Percentiles rank a stretch among this genome's conserved stretches.
Conservation (phyloP, 2,329 filamentous ascomycete species). For the Ascochyta koolunga region DNA sequence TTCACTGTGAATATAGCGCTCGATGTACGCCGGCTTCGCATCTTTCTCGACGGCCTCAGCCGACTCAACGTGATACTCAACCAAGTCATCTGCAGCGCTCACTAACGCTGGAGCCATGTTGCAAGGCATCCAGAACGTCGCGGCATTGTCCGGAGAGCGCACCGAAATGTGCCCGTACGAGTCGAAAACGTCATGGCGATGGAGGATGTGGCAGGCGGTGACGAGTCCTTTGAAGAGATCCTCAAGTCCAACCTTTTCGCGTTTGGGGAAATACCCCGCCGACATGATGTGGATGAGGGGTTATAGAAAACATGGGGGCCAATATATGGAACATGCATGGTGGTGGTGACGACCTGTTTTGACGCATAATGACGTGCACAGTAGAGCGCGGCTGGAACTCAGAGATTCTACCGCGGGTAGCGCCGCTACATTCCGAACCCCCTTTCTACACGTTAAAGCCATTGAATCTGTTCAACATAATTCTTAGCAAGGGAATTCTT, state of each 20-base stretch:
- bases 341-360: constrained; percentile 13
- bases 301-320: constrained; percentile 4
- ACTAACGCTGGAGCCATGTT: constrained; percentile 54
- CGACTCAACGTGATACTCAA: constrained; percentile 54
- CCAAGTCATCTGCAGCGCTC: constrained; percentile 49
- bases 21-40: constrained; percentile 45
- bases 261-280: constrained; percentile 46
- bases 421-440: background rate
- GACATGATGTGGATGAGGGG: constrained; percentile 33
- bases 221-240: constrained; percentile 51
- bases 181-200: constrained; percentile 58
- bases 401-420: constrained; percentile 1
- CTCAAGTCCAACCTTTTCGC: constrained; percentile 47
- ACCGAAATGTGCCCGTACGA: constrained; percentile 63
- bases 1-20: constrained; percentile 54
- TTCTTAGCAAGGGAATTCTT: no score
- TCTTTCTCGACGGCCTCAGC: constrained; percentile 46
- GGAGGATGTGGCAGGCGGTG: constrained; percentile 59
- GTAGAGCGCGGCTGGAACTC: constrained; percentile 8
- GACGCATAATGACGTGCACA: constrained; percentile 29
- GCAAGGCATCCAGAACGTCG: constrained; percentile 55
- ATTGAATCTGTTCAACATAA: no score
- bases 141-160: constrained; percentile 55
- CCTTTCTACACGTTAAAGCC: no score
- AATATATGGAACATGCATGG: background rate